These are phyloP conservation scores for Wallacemonas sp. DNA, from an alignment of 208 protist species.

Conservation along the genomic window DNA sequence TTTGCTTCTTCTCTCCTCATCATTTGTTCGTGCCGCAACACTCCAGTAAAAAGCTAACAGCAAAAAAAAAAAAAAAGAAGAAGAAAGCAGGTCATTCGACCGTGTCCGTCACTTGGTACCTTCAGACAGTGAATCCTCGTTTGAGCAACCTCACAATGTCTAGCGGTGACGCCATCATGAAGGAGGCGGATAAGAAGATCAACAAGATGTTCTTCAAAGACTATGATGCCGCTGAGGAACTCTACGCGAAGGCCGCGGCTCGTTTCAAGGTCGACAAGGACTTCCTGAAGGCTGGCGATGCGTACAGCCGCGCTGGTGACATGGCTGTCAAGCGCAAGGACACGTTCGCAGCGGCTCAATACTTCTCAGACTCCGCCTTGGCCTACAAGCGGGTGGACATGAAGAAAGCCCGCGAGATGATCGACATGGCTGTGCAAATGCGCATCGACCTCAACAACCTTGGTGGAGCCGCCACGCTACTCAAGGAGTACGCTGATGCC, in stretches of 20 bases:
- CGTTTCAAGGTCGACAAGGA: constrained; percentile 80
- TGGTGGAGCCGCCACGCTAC: constrained; percentile 50
- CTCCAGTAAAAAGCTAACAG: constrained; percentile 8
- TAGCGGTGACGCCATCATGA: constrained; percentile 54
- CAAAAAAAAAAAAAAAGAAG: constrained; percentile 6
- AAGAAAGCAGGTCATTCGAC: background rate
- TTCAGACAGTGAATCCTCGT: background rate
- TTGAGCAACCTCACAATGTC: no score
- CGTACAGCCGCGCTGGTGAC: constrained; percentile 66
- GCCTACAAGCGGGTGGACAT: constrained; percentile 66
- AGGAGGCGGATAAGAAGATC: constrained; percentile 74
- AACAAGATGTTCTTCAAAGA: constrained; percentile 86
- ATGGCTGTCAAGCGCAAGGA: constrained; percentile 72
- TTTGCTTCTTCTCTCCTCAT: no score
- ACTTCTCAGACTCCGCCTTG: constrained; percentile 62
- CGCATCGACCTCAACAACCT: constrained; percentile 81
- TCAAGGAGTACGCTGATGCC: constrained; percentile 74
- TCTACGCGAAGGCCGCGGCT: constrained; percentile 71
- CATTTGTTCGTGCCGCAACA: no score
- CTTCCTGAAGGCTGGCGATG: constrained; percentile 71
- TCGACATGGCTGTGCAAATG: constrained; percentile 65
- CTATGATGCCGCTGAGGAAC: constrained; percentile 76
- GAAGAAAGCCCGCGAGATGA: constrained; percentile 49
- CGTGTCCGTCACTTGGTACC: background rate
- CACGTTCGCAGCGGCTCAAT: constrained; percentile 26